Conservation (phyloP, 1,139 yeast species). For the Geotrichum aggregatum region DNA sequence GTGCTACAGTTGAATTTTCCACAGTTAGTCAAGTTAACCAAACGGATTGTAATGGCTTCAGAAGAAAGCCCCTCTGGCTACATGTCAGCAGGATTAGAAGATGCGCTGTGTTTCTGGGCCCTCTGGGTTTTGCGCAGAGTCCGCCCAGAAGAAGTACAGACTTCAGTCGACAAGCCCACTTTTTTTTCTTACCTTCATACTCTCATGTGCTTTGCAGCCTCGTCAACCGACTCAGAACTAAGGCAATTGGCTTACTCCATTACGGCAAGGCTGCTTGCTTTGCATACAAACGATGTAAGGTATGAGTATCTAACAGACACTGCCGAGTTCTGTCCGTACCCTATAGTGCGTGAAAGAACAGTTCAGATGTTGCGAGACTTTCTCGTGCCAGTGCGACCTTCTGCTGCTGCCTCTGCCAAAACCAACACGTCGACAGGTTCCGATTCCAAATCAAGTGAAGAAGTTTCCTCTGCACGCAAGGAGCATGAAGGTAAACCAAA, state of each 20-base stretch:
- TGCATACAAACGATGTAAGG: conserved; percentile 53
- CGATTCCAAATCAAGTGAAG: no score
- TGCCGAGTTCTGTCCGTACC: conserved; percentile 64
- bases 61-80: conserved; percentile 37
- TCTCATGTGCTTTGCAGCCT: conserved; percentile 27
- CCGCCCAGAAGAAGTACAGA: conserved; percentile 26
- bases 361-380: conserved; percentile 56
- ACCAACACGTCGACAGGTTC: background rate
- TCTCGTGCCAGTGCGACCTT: background rate
- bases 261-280: conserved; percentile 44
- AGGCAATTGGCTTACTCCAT: conserved; percentile 34
- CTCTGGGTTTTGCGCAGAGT: conserved; percentile 41
- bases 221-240: conserved; percentile 37
- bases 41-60: conserved; percentile 12
- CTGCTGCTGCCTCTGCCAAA: background rate
- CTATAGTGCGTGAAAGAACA: conserved; percentile 53
- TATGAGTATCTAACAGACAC: conserved; percentile 64
- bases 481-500: background rate
- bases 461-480: no score
- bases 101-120: conserved; percentile 44
- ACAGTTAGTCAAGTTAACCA: conserved; percentile 28
- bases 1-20: conserved; percentile 25
- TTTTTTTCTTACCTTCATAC: conserved; percentile 47
- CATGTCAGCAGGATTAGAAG: conserved; percentile 40
- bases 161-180: conserved; percentile 23